Evolutionary conservation across 2,329 filamentous ascomycete genomes (phyloP).

Genomic region (Tolypocladium ophioglossoides): DNA sequence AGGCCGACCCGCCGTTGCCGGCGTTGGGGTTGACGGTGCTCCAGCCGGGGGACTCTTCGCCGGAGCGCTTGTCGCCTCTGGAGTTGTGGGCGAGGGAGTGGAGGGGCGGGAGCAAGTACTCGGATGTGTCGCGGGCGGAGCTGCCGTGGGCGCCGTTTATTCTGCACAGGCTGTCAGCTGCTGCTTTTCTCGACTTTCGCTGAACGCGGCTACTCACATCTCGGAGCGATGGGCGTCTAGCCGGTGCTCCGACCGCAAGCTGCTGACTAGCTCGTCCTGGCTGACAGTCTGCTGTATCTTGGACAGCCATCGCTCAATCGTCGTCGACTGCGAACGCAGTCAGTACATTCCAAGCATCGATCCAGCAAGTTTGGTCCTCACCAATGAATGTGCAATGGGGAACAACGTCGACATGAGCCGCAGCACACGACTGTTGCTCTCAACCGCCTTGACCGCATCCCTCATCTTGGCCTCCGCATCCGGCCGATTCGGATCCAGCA

Average conservation of each 20-base stretch:
- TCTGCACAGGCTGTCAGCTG: slow-evolving; percentile 7
- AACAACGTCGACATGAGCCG: slow-evolving; percentile 26
- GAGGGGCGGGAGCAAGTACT: slow-evolving; percentile 12
- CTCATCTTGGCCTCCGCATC: slow-evolving; percentile 24
- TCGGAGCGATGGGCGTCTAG: slow-evolving; percentile 10
- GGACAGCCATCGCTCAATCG: slow-evolving; percentile 26
- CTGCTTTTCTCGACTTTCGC: no score
- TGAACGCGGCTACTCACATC: slow-evolving; percentile 4
- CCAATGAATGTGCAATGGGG: slow-evolving; percentile 27
- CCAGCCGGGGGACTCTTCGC: slow-evolving; percentile 9
- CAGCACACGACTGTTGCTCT: slow-evolving; percentile 26
- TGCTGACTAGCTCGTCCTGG: slow-evolving; percentile 9
- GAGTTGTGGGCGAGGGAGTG: slow-evolving; percentile 10
- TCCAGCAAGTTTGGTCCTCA: slow-evolving; percentile 11
- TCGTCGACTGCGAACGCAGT: slow-evolving; percentile 17
- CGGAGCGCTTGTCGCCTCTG: slow-evolving; percentile 1
- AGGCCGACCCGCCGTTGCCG: slow-evolving; percentile 6
- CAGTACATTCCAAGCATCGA: background rate
- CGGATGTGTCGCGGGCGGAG: slow-evolving; percentile 3
- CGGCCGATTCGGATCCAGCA: slow-evolving; percentile 24
- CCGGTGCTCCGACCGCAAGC: slow-evolving; percentile 11
- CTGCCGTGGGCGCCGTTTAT: background rate
- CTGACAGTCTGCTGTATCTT: slow-evolving; percentile 23
- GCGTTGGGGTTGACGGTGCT: slow-evolving; percentile 11
- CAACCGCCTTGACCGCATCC: slow-evolving; percentile 27